Conservation (phyloP, 345 rosid genomes). For the Lenwebbia sp. region DNA sequence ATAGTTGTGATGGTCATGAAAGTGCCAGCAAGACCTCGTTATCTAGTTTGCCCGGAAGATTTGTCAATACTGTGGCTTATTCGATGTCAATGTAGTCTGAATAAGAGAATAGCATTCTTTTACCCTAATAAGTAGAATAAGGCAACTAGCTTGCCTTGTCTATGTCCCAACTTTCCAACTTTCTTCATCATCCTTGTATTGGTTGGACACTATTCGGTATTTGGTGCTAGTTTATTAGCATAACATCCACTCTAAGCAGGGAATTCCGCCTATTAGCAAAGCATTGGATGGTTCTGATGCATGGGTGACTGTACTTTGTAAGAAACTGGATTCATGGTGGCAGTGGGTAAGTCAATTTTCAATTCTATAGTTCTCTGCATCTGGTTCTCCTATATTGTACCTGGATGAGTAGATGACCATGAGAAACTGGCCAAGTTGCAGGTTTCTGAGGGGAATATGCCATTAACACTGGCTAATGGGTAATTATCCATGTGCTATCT, state of each 20-base stretch:
- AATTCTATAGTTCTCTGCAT: not conserved
- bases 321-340: conserved; percentile 73
- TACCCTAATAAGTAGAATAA: not conserved
- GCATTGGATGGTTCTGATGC: conserved; percentile 36
- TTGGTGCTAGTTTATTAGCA: not conserved
- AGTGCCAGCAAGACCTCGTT: not conserved
- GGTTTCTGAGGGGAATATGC: conserved; percentile 81
- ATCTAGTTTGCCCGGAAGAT: not conserved
- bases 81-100: not conserved
- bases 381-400: not conserved
- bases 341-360: conserved; percentile 47
- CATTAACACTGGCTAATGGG: conserved; percentile 52
- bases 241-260: conserved; percentile 22
- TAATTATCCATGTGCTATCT: conserved; percentile 5
- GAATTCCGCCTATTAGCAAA: conserved; percentile 64
- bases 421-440: conserved; percentile 3
- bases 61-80: not conserved
- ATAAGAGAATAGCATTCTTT: not conserved
- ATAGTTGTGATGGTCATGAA: not conserved
- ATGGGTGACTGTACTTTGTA: conserved; percentile 76
- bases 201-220: not conserved
- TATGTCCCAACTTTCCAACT: not conserved
- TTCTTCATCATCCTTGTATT: not conserved
- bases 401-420: not conserved
- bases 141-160: not conserved